Base-by-base conservation (phyloP, 225 moss, liverwort and hornwort genomes). In the Anthoceros angustus region DNA sequence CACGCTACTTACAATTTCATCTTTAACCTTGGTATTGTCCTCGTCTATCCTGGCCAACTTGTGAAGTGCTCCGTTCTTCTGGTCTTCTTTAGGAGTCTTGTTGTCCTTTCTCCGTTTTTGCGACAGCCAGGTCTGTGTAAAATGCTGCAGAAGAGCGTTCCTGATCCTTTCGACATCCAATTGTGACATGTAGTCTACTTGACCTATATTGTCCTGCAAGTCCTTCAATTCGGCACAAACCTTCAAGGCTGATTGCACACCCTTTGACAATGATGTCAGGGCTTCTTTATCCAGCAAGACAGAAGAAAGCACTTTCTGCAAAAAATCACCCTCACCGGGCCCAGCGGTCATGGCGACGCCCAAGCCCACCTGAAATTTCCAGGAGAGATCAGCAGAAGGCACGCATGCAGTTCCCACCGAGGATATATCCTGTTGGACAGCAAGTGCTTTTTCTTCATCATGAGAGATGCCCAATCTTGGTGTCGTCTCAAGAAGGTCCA, bases 361-460 rank as follows among this genome's bases (percentile, higher is more conserved):
- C 69, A 92, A 85, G 48, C 92, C 86, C 67, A 82, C 82, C 43
- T 73, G 84, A 8, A 98, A 64, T 69, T 79, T 83, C 78, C 84
- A 84, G 55, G 70, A 55, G 18, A 75, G 61, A n/a, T 77, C 74
- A 55, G 49, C 69, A 64, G 12, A 63, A 61, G 32, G 32, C n/a
- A 40, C 20, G 0, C 68, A 25, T 16, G 50, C 68, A 38, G 10
- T 68, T 42, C 63, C 71, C n/a, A 23, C 21, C 5, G 45, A 14
- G 41, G 60, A 25, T 67, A 42, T 62, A 0, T 61, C 64, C 43
- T 75, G 42, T 2, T 66, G 42, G 8, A 8, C 39, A 18, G n/a
- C 1, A 41, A 66, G 71, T 24, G 43, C 41, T 32, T 55, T 48
- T 42, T 40, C 41, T 42, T 67, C 43, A 12, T 38, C 25, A 9